These are phyloP conservation scores for Flueggea neowawraea DNA, from an alignment of 441 rosid species.

Conservation along the genomic window DNA sequence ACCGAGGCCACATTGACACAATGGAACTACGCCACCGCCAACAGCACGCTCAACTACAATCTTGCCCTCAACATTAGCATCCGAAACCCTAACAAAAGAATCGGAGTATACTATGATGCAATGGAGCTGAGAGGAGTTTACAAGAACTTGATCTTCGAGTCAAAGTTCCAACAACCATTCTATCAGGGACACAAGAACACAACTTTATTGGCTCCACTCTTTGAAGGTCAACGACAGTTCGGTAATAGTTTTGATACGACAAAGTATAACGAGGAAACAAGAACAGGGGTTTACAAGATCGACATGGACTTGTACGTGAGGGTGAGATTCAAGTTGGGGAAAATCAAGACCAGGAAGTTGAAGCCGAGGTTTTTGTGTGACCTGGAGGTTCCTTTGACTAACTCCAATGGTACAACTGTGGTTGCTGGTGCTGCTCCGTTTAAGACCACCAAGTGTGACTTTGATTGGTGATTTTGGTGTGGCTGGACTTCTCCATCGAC, in stretches of 20 bases:
- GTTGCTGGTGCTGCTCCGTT: neutral
- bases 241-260: neutral
- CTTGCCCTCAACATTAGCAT: conserved; percentile 52
- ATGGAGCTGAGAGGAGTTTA: conserved; percentile 57
- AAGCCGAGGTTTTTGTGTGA: conserved; percentile 55
- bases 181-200: conserved; percentile 77
- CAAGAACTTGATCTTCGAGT: conserved; percentile 31
- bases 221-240: too few species aligned
- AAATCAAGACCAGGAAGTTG: conserved; percentile 37
- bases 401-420: neutral
- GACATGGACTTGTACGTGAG: conserved; percentile 56
- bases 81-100: conserved; percentile 64
- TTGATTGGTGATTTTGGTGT: neutral
- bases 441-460: neutral
- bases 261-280: conserved; percentile 29
- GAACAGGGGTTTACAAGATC: conserved; percentile 36
- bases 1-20: conserved; percentile 45
- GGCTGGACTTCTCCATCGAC: neutral
- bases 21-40: conserved; percentile 36
- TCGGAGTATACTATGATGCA: conserved; percentile 60
- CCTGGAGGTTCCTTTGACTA: neutral
- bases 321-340: conserved; percentile 58
- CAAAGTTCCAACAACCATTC: conserved; percentile 33
- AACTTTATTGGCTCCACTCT: conserved; percentile 3
- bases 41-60: conserved; percentile 41